phyloP scores from a whole-genome alignment of 768 basidiomycete species.

The Panus rudis region DNA sequence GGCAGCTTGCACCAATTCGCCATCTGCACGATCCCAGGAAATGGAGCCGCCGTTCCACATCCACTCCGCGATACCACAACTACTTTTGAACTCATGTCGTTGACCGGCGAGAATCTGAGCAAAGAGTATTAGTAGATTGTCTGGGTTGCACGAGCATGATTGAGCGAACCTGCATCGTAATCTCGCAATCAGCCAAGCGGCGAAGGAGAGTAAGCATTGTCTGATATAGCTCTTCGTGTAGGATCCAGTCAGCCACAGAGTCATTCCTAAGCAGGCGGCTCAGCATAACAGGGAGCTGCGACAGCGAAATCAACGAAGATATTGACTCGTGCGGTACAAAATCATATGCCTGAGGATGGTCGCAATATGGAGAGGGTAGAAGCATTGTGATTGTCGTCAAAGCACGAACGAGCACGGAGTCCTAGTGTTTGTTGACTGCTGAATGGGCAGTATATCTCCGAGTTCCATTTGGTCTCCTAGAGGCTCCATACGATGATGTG shows the following conservation, averaged over 20 bases:
- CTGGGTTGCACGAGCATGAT: neutral
- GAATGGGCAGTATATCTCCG: conserved; percentile 13
- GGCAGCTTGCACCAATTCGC: conserved; percentile 25
- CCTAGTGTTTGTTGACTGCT: conserved; percentile 33
- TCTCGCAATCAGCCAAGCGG: conserved; percentile 44
- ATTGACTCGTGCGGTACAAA: conserved; percentile 43
- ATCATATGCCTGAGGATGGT: conserved; percentile 37
- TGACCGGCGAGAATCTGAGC: conserved; percentile 30
- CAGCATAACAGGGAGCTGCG: conserved; percentile 40
- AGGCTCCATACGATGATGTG: no score
- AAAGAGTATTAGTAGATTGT: neutral
- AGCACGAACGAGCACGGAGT: conserved; percentile 32
- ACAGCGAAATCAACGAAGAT: conserved; percentile 33
- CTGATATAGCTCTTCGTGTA: conserved; percentile 39
- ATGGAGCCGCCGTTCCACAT: conserved; percentile 41
- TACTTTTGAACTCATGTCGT: conserved; percentile 31
- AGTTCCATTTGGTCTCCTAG: no score
- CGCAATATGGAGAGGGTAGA: conserved; percentile 40
- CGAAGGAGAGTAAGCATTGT: conserved; percentile 41
- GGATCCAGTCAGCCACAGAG: conserved; percentile 46
- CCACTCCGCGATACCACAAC: conserved; percentile 39
- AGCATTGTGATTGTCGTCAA: conserved; percentile 33
- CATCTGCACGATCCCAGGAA: conserved; percentile 29
- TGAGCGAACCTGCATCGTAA: conserved; percentile 30
- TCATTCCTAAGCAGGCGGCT: conserved; percentile 46